Base-by-base conservation (phyloP, 108 stramenopile species). In the Thalassiosira profunda region DNA sequence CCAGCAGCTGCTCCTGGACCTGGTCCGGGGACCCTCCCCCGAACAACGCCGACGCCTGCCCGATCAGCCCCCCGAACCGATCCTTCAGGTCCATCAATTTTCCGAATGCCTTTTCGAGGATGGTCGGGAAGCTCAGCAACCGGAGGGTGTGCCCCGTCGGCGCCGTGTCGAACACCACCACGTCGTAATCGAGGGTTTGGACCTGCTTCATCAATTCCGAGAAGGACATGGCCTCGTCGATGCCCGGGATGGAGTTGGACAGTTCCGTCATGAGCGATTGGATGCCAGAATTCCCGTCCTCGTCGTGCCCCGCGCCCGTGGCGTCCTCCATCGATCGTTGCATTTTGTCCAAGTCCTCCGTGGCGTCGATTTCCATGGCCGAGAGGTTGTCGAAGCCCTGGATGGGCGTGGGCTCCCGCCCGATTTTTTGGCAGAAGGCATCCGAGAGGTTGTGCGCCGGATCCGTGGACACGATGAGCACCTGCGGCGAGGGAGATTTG, bases 111-210 rank as follows among this genome's bases (percentile, higher is more conserved):
- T 92, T 97, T 75, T 98, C 97, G 65, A 99, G 80, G 61, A 97
- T 98, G 54, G 96, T 97, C 15, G 99, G 99, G 85, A 98, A 98
- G 54, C 77, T 77, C 30, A 99, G 83, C 10, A 99, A 84, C 34
- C 98, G 90, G 26, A 99, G 92, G n/a, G 99, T 99, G 78, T 99
- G 99, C 12, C 99, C 99, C 5, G 99, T 99, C 5, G 99, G 99
- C 5, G 99, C 99, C 5, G 99, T 99, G 72, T 99, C 99, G 74
- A 99, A 98, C 15, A 98, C 97, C 49, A 99, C 93, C 14, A 94
- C 93, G 65, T 95, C 93, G 82, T 95, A 98, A 81, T 99, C 97
- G 73, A 98, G 82, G 57, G 65, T 76, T 79, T 98, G 96, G 2
- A 98, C 96, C 74, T 92, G 92, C 70, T 98, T 97, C 97, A 99